Conservation (phyloP, 2,329 filamentous ascomycete genomes). For the Colletotrichum musae region DNA sequence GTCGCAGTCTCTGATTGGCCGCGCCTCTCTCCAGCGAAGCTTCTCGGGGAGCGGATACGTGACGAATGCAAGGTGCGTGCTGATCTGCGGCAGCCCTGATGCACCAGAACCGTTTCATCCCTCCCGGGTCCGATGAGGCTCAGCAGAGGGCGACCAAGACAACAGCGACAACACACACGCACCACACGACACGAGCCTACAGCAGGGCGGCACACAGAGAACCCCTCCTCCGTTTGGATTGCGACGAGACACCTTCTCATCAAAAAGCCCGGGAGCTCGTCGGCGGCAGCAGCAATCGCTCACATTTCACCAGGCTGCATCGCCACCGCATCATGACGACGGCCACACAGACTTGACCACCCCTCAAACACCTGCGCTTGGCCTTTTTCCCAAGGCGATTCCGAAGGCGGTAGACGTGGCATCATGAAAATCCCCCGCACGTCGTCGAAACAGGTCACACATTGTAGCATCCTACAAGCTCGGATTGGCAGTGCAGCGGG, state of each 20-base stretch:
- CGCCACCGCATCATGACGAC: background rate
- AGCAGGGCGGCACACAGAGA: conserved; percentile 2
- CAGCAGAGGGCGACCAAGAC: background rate
- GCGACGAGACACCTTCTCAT: background rate
- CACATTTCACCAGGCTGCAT: background rate
- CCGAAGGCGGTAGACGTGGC: background rate
- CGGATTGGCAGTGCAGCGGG: background rate
- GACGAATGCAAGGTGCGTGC: conserved; percentile 24
- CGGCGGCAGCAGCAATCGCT: background rate
- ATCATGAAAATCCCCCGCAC: background rate
- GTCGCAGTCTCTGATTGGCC: background rate
- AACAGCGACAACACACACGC: background rate
- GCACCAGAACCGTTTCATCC: conserved; percentile 40
- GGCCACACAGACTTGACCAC: background rate
- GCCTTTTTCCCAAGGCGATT: background rate
- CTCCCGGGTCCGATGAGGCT: conserved; percentile 30
- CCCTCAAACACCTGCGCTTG: background rate
- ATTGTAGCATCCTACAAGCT: background rate
- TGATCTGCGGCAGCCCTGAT: conserved; percentile 39
- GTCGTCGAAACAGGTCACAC: conserved; percentile 4
- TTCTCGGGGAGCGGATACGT: conserved; percentile 15
- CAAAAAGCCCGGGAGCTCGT: background rate
- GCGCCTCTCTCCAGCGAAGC: background rate
- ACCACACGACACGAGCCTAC: background rate
- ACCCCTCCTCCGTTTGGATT: background rate